A percentile compares a stretch with the other conserved stretches of the same genome.
Conservation (phyloP, 257 asterid species). For the Coffea canephora region DNA sequence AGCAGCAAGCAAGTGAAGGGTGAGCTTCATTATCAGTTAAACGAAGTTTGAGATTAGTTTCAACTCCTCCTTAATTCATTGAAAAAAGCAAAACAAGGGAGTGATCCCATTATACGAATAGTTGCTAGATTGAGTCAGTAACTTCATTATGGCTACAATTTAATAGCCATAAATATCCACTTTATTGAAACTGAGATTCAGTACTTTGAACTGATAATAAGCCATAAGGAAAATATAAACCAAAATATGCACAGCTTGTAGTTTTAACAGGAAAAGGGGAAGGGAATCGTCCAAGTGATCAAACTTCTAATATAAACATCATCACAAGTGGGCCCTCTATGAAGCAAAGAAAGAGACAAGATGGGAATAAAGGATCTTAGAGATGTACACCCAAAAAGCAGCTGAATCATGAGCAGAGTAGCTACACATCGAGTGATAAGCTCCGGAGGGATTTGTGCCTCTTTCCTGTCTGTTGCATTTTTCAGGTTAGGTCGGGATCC, state of each 20-base stretch:
- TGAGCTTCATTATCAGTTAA: not conserved
- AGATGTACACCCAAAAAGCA: conserved; percentile 5
- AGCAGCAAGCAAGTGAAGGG: not conserved
- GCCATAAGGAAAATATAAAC: not conserved
- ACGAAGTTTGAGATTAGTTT: not conserved
- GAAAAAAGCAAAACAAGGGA: not conserved
- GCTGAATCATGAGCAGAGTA: conserved; percentile 85
- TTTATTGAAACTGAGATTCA: not conserved
- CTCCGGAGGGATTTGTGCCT: conserved; percentile 65
- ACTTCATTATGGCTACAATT: not conserved
- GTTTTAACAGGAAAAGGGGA: not conserved
- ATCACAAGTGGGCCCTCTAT: not conserved
- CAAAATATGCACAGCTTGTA: not conserved
- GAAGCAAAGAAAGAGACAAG: not conserved
- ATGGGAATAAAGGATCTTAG: not conserved
- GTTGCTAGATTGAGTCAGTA: not conserved
- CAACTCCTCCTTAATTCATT: not conserved
- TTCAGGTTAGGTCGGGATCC: conserved; percentile 47
- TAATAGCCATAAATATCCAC: not conserved
- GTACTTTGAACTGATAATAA: not conserved
- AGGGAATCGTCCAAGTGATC: not conserved
- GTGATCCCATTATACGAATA: not conserved
- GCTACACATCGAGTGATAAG: conserved; percentile 78
- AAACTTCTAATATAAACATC: not conserved
- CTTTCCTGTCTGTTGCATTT: conserved; percentile 41